phyloP scores from a whole-genome alignment of 306 rosid species.

The Myrica gale region DNA sequence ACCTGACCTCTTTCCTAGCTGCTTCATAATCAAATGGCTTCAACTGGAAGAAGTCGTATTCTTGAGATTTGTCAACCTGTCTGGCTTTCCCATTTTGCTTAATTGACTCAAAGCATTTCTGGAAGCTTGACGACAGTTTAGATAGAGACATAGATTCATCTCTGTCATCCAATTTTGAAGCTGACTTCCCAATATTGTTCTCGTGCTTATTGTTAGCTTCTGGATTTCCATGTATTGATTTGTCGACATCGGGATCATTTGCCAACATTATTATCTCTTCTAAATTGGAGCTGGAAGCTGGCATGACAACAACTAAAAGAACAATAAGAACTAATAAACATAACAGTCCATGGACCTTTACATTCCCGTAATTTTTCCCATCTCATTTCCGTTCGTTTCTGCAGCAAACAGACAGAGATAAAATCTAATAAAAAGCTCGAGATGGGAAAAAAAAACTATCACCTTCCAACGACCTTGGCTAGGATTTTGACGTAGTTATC shows the following conservation, averaged over 20 bases:
- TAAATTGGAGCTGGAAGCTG: constrained; percentile 21
- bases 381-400: too few relatives aligned
- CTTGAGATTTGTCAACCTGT: constrained; percentile 35
- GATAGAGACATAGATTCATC: constrained; percentile 60
- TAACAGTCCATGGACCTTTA: too few relatives aligned
- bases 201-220: constrained; percentile 32
- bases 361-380: too few relatives aligned
- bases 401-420: too few relatives aligned
- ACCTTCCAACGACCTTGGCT: too few relatives aligned
- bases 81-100: constrained; percentile 34
- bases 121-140: constrained; percentile 55
- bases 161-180: constrained; percentile 31
- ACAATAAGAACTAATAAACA: too few relatives aligned
- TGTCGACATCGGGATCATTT: constrained; percentile 41
- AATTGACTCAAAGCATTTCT: constrained; percentile 43
- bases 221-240: constrained; percentile 19
- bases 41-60: constrained; percentile 34
- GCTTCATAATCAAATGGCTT: constrained; percentile 63
- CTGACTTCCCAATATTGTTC: constrained; percentile 25
- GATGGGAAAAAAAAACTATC: too few relatives aligned
- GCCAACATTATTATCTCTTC: constrained; percentile 41
- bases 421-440: too few relatives aligned
- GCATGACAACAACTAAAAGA: constrained; percentile 19
- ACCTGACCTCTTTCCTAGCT: constrained; percentile 40
- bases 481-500: too few relatives aligned